A percentile compares a stretch with the other conserved stretches of the same genome.
Conservation (phyloP, 148 eudicot genomes). For the Arbutus unedo region DNA sequence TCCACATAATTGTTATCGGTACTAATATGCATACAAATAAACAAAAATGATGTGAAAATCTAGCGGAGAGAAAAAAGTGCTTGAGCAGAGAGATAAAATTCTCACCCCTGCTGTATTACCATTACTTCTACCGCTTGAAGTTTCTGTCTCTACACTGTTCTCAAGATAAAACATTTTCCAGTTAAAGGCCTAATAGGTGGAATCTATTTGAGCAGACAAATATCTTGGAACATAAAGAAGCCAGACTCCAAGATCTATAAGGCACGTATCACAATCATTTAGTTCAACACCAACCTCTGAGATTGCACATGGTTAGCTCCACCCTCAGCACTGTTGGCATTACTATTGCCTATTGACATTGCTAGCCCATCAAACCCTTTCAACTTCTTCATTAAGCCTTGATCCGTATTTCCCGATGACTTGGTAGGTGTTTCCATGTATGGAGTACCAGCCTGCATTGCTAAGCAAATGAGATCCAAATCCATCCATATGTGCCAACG, state of each 20-base stretch:
- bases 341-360: slow-evolving; percentile 81
- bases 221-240: not conserved
- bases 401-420: slow-evolving; percentile 62
- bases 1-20: not conserved
- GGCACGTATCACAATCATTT: not conserved
- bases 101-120: slow-evolving; percentile 70
- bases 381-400: slow-evolving; percentile 59
- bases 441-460: slow-evolving; percentile 56
- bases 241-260: not conserved
- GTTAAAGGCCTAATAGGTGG: not conserved
- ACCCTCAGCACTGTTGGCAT: slow-evolving; percentile 50
- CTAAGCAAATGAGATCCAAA: slow-evolving; percentile 11
- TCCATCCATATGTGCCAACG: not conserved
- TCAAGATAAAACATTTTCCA: slow-evolving; percentile 5
- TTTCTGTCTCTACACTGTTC: slow-evolving; percentile 78
- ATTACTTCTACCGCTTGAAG: slow-evolving; percentile 88
- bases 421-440: slow-evolving; percentile 67
- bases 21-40: not conserved
- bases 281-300: slow-evolving; percentile 52
- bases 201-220: not conserved
- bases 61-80: not conserved
- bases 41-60: not conserved
- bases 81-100: slow-evolving; percentile 13
- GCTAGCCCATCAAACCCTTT: slow-evolving; percentile 89
- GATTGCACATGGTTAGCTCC: slow-evolving; percentile 47